A percentile compares a stretch with the other conserved stretches of the same genome.
These are phyloP conservation scores for Trichosanthes cucumerina DNA, from an alignment of 306 rosid genomes.

Conservation along the genomic window DNA sequence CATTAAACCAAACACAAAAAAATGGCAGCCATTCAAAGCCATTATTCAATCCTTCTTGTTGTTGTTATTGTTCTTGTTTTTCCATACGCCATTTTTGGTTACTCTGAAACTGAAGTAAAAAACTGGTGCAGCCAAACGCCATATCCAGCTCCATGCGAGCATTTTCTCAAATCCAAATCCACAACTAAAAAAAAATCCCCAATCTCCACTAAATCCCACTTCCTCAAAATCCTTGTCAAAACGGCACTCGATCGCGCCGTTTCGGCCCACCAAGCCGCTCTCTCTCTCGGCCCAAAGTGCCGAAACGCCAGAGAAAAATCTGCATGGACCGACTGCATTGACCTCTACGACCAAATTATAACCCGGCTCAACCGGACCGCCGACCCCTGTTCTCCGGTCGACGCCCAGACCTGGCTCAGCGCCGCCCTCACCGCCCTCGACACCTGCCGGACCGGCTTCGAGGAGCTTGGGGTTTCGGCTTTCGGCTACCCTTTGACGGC, in stretches of 20 bases:
- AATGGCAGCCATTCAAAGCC: conserved; percentile 10
- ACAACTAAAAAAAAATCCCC: conserved; percentile 7
- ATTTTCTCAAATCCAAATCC: conserved; percentile 30
- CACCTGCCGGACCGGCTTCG: conserved; percentile 50
- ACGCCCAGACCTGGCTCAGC: conserved; percentile 13
- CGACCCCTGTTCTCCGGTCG: conserved; percentile 4
- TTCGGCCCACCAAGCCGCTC: conserved; percentile 21
- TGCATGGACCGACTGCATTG: conserved; percentile 65
- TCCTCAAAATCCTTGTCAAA: conserved; percentile 34
- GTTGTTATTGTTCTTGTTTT: conserved; percentile 16
- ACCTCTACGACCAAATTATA: conserved; percentile 45
- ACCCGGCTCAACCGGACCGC: conserved; percentile 36
- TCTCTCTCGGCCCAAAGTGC: conserved; percentile 39
- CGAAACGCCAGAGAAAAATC: conserved; percentile 27
- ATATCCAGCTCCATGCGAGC: conserved; percentile 56
- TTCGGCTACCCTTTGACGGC: conserved; percentile 32
- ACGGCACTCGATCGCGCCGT: conserved; percentile 41
- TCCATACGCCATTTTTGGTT: conserved; percentile 5
- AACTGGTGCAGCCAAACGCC: conserved; percentile 84
- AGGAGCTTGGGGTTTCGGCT: conserved; percentile 40
- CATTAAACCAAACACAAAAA: background rate
- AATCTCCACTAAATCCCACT: conserved; percentile 48
- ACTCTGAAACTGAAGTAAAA: conserved; percentile 28
- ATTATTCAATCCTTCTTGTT: conserved; percentile 10
- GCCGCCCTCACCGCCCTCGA: conserved; percentile 23